Evolutionary conservation across 2,329 filamentous ascomycete species (phyloP), one percentile per base, ranked within the genome.

Genomic region (Paracoccidioides brasiliensis): DNA sequence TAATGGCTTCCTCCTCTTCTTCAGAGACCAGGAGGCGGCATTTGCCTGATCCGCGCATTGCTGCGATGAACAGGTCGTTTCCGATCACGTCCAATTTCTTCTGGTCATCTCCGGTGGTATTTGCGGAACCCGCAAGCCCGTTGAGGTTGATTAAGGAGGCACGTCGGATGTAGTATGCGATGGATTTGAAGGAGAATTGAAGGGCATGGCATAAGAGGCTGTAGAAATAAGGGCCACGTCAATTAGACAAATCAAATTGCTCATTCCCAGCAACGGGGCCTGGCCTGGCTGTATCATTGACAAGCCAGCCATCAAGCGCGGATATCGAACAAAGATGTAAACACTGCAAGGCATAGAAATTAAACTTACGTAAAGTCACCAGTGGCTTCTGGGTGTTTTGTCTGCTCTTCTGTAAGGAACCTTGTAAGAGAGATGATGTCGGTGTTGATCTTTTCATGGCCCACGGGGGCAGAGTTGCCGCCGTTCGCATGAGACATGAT

Each of bases 81-180:
- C 90, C 91, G 69, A 98, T 97, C 58, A 98, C 91, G 70, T 98
- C 93, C 60, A 98, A 88, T 78, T 98, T 98, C 83, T 98, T 98
- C 73, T 98, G 93, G 71, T 97, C 93, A 72, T 98, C 93, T 62
- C 93, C 93, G 3, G 93, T 97, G 54, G 80, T 88, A 76, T 98
- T 98, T 62, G 90, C 88, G 58, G 91, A 93, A 57, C 93, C 93
- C 59, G 93, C 93, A 51, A 98, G 83, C 59, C 93, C 93, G 53
- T 89, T 94, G 59, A 98, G 82, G 78, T 95, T 95, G 76, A 97
- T 91, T 61, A 98, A 78, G 30, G 89, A 91, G 40, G 91, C 90
- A 72, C 93, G 86, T 66, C 91, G 90, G 73, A 98, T 98, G 79
- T 96, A 98, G 80, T 97, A 95, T 65, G 93, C 89, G 72, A 98